phyloP scores from a whole-genome alignment of 192 early-diverging fungal genomes.

The Podila epigama region DNA sequence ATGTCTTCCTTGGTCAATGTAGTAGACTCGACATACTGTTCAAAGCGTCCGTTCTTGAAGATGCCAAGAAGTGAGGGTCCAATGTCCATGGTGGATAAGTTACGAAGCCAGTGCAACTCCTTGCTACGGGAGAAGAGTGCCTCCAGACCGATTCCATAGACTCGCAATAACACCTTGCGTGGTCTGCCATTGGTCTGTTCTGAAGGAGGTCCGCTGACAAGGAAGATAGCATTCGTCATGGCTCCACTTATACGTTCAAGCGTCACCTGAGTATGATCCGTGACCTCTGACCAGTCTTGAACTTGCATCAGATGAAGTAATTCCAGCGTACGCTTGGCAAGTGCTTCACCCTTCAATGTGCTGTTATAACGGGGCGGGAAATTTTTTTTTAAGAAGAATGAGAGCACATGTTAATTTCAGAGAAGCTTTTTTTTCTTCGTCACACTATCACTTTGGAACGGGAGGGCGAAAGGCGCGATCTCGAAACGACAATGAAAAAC shows the following conservation, averaged over 20 bases:
- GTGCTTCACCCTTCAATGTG: slow-evolving; percentile 30
- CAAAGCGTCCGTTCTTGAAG: slow-evolving; percentile 87
- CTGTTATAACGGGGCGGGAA: background rate
- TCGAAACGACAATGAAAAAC: background rate
- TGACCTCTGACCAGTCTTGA: slow-evolving; percentile 43
- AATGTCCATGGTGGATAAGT: slow-evolving; percentile 73
- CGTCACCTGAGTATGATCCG: slow-evolving; percentile 20
- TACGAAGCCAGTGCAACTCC: slow-evolving; percentile 80
- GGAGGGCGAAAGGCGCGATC: background rate
- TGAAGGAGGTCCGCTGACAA: slow-evolving; percentile 6
- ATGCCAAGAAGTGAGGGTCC: slow-evolving; percentile 78
- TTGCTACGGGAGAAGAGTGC: slow-evolving; percentile 78
- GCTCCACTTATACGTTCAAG: slow-evolving; percentile 46
- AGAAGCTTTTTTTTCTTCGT: background rate
- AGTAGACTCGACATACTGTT: slow-evolving; percentile 79
- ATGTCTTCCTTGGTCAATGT: slow-evolving; percentile 78
- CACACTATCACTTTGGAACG: background rate
- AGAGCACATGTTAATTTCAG: background rate
- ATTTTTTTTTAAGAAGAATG: background rate
- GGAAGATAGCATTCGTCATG: slow-evolving; percentile 49
- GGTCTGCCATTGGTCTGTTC: background rate
- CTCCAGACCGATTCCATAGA: slow-evolving; percentile 86
- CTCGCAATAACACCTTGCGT: slow-evolving; percentile 66
- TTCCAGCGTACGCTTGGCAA: slow-evolving; percentile 23
- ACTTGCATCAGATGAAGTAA: slow-evolving; percentile 34